These are phyloP conservation scores for Pezicula carpinea DNA, from an alignment of 2,329 filamentous ascomycete genomes.

Conservation along the genomic window DNA sequence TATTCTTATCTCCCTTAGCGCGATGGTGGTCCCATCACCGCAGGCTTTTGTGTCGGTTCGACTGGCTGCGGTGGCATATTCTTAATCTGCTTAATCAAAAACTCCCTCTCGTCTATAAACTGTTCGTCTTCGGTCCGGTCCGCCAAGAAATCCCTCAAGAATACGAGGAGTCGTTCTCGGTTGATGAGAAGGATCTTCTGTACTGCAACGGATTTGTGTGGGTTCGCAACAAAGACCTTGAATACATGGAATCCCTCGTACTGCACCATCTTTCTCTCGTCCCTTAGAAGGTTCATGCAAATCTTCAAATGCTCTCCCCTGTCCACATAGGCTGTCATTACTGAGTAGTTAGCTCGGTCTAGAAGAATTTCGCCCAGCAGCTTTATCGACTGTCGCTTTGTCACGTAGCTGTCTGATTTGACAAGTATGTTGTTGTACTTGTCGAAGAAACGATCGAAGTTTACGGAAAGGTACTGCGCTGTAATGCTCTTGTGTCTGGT, in stretches of 20 bases:
- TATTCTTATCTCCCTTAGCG: conserved; percentile 15
- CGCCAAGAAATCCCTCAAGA: conserved; percentile 87
- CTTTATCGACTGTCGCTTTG: conserved; percentile 97
- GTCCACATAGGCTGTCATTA: conserved; percentile 97
- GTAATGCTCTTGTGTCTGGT: conserved; percentile 93
- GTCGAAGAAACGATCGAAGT: conserved; percentile 90
- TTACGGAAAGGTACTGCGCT: conserved; percentile 78
- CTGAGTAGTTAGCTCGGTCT: conserved; percentile 92
- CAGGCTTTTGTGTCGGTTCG: conserved; percentile 31
- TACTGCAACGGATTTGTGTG: conserved; percentile 94
- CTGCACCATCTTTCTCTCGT: conserved; percentile 98
- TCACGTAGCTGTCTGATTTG: conserved; percentile 93
- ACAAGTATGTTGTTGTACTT: conserved; percentile 85
- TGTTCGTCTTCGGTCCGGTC: conserved; percentile 97
- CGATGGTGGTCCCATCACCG: conserved; percentile 24
- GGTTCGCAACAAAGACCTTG: conserved; percentile 98
- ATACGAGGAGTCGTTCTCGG: conserved; percentile 81
- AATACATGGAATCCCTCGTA: conserved; percentile 99
- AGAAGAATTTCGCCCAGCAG: conserved; percentile 90
- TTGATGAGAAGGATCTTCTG: conserved; percentile 97
- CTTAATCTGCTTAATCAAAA: conserved; percentile 89
- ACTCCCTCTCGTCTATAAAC: conserved; percentile 96
- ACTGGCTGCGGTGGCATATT: conserved; percentile 59
- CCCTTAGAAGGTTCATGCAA: conserved; percentile 93
- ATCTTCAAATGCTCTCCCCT: conserved; percentile 94